A percentile compares a stretch with the other conserved stretches of the same genome.
Evolutionary conservation across 2,329 filamentous ascomycete species (phyloP).

Genomic region (Fusarium sp.): DNA sequence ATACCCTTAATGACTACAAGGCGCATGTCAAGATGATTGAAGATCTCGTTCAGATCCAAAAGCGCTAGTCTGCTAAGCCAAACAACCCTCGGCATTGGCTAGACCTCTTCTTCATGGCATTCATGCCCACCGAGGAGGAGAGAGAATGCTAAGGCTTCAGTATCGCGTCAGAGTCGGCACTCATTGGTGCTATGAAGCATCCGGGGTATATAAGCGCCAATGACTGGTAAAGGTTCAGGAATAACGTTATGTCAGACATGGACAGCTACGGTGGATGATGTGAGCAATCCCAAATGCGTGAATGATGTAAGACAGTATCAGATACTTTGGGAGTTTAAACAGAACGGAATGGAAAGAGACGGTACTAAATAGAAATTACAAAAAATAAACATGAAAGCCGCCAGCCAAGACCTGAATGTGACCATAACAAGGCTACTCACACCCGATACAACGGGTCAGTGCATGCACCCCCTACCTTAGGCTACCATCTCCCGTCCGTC

Average conservation of each 20-base stretch:
- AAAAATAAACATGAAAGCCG: not conserved
- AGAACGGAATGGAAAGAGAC: not conserved
- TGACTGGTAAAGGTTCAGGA: not conserved
- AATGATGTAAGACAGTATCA: not conserved
- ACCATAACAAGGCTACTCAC: not conserved
- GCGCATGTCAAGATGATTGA: too few relatives aligned
- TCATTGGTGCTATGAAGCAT: not conserved
- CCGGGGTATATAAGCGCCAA: not conserved
- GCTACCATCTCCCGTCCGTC: constrained; percentile 2
- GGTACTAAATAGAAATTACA: not conserved
- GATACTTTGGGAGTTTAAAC: not conserved
- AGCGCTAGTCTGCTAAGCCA: too few relatives aligned
- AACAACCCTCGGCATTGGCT: too few relatives aligned
- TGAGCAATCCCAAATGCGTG: not conserved
- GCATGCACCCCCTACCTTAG: not conserved
- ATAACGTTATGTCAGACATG: not conserved
- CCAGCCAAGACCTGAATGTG: not conserved
- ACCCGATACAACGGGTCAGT: constrained; percentile 15
- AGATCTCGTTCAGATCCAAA: too few relatives aligned
- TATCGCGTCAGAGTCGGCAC: not conserved
- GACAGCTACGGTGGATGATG: not conserved
- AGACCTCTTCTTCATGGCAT: too few relatives aligned
- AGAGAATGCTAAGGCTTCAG: too few relatives aligned
- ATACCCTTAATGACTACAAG: too few relatives aligned
- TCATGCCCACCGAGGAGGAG: too few relatives aligned